A percentile compares a stretch with the other conserved stretches of the same genome.
Conservation (phyloP, 768 basidiomycete genomes). For the Pleurotus platypus region DNA sequence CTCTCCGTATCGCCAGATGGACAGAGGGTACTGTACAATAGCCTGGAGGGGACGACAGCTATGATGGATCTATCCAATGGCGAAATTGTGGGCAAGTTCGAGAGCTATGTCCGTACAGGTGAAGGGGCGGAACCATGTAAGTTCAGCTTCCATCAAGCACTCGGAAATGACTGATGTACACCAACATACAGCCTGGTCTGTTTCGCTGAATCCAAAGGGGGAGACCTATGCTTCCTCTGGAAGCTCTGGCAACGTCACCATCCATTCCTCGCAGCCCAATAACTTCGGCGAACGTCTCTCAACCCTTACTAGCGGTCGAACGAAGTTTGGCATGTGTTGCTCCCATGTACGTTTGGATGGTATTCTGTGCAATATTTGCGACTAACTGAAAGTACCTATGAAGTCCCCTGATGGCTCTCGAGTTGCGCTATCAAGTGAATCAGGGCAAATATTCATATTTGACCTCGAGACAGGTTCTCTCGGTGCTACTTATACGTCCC, state of each 20-base stretch:
- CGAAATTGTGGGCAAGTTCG: constrained; percentile 57
- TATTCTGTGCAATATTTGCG: background rate
- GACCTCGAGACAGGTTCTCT: constrained; percentile 71
- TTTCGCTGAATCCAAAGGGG: constrained; percentile 75
- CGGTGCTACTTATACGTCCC: constrained; percentile 72
- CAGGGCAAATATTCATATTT: constrained; percentile 85
- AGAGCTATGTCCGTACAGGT: constrained; percentile 63
- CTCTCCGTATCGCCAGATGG: constrained; percentile 71
- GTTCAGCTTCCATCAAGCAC: constrained; percentile 38
- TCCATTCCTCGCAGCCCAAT: constrained; percentile 67
- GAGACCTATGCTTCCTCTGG: constrained; percentile 74
- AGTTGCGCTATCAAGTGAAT: constrained; percentile 79
- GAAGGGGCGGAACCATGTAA: constrained; percentile 37
- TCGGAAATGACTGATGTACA: background rate
- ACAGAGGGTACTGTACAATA: constrained; percentile 67
- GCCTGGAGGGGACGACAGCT: constrained; percentile 78
- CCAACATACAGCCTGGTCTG: constrained; percentile 64
- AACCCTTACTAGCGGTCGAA: constrained; percentile 60
- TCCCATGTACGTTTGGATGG: constrained; percentile 49
- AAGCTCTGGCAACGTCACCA: constrained; percentile 63
- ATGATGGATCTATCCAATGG: constrained; percentile 71
- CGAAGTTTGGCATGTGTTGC: constrained; percentile 77
- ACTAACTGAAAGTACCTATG: constrained; percentile 2
- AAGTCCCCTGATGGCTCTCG: constrained; percentile 88
- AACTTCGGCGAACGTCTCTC: constrained; percentile 65